A percentile compares a stretch with the other conserved stretches of the same genome.
Conservation (phyloP, 257 asterid species). For the Scutellaria minor region DNA sequence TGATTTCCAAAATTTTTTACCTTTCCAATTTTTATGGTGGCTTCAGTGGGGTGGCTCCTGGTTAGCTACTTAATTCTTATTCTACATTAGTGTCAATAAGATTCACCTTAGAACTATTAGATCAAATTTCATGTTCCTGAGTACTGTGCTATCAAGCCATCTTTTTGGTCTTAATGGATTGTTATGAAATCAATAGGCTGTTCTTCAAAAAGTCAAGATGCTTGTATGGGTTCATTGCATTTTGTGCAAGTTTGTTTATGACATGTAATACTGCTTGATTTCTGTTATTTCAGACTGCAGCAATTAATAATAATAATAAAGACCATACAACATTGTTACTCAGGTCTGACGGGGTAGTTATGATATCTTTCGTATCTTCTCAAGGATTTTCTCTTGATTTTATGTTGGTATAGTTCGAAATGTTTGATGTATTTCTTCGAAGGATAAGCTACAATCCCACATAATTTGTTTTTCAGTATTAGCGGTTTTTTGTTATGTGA, state of each 20-base stretch:
- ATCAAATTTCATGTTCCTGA: neutral
- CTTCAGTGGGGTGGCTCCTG: neutral
- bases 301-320: slow-evolving; percentile 18
- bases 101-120: neutral
- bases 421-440: neutral
- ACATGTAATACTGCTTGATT: slow-evolving; percentile 2
- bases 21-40: slow-evolving; percentile 17
- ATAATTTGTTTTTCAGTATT: neutral
- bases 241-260: slow-evolving; percentile 2
- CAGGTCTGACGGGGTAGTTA: neutral
- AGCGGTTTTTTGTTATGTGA: neutral
- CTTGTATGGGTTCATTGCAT: slow-evolving; percentile 5
- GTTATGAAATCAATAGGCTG: neutral
- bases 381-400: slow-evolving; percentile 6
- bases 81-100: neutral
- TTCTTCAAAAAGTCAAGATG: neutral
- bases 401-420: neutral
- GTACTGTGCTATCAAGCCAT: neutral
- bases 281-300: neutral
- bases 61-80: slow-evolving; percentile 1
- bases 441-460: neutral
- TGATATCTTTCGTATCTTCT: neutral
- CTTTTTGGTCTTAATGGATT: neutral
- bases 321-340: neutral
- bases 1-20: neutral